Percentiles rank a stretch among this genome's conserved stretches.
Conservation (phyloP, 257 asterid genomes). For the Rubia yunnanensis region DNA sequence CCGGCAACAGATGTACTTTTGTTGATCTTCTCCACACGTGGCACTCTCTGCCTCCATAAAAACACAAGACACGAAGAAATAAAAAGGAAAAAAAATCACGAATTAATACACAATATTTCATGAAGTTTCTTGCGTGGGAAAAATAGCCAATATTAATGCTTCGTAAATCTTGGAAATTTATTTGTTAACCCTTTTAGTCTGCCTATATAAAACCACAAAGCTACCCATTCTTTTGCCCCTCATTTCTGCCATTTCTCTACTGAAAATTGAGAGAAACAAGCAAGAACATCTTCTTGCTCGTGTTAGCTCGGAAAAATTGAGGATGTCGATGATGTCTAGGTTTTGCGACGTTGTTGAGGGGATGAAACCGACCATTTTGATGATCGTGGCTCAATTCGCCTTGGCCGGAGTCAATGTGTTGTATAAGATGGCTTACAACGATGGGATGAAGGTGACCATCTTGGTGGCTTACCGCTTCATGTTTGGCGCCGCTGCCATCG, state of each 20-base stretch:
- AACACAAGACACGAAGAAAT: background rate
- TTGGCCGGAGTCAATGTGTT: conserved; percentile 32
- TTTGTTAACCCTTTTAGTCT: background rate
- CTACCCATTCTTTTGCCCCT: background rate
- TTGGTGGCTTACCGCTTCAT: conserved; percentile 58
- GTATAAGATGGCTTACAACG: conserved; percentile 43
- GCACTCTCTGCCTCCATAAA: background rate
- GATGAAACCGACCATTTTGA: conserved; percentile 48
- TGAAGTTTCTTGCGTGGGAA: background rate
- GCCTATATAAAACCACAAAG: background rate
- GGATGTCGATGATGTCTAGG: conserved; percentile 20
- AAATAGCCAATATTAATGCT: too few species aligned
- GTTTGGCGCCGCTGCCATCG: conserved; percentile 41
- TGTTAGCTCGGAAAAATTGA: background rate
- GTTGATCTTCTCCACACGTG: background rate
- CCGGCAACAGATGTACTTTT: background rate
- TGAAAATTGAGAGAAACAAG: background rate
- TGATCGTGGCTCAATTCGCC: conserved; percentile 38
- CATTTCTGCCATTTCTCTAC: background rate
- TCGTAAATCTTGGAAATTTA: too few species aligned
- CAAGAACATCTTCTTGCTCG: background rate
- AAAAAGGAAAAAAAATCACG: background rate
- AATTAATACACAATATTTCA: background rate
- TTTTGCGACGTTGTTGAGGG: conserved; percentile 30
- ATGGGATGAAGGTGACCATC: conserved; percentile 40